Percentiles rank a stretch among this genome's conserved stretches.
Conservation (phyloP, 164 flowering plant species). For the Protea cynaroides region DNA sequence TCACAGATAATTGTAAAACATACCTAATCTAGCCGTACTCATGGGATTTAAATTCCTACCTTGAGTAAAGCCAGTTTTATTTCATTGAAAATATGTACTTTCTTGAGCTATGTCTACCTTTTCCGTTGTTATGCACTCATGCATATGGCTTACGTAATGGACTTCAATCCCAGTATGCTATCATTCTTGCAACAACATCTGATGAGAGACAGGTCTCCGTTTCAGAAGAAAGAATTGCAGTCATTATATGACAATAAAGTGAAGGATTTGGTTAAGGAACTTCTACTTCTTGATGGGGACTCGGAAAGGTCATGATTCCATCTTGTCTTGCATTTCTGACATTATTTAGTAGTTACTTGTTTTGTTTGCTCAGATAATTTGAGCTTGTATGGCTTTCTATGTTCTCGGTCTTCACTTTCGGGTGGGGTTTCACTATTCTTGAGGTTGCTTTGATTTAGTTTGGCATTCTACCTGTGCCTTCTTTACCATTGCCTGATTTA, state of each 20-base stretch:
- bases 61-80: too few species aligned
- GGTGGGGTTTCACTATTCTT: too few species aligned
- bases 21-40: too few species aligned
- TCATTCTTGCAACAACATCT: slow-evolving; percentile 3
- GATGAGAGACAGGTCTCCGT: slow-evolving; percentile 24
- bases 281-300: slow-evolving; percentile 52
- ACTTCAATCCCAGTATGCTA: too few species aligned
- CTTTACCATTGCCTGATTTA: too few species aligned
- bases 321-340: background rate
- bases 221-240: slow-evolving; percentile 71
- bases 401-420: too few species aligned
- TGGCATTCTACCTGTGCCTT: too few species aligned
- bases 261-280: slow-evolving; percentile 60
- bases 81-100: too few species aligned
- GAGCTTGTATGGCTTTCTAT: too few species aligned
- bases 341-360: background rate
- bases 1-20: background rate
- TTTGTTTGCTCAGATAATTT: background rate
- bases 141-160: background rate
- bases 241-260: slow-evolving; percentile 64
- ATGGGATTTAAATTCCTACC: too few species aligned
- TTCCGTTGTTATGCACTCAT: background rate
- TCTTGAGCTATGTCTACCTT: too few species aligned
- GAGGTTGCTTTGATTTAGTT: too few species aligned
- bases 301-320: background rate